Conservation (phyloP, 768 basidiomycete genomes). For the Clitopilus passeckerianus region DNA sequence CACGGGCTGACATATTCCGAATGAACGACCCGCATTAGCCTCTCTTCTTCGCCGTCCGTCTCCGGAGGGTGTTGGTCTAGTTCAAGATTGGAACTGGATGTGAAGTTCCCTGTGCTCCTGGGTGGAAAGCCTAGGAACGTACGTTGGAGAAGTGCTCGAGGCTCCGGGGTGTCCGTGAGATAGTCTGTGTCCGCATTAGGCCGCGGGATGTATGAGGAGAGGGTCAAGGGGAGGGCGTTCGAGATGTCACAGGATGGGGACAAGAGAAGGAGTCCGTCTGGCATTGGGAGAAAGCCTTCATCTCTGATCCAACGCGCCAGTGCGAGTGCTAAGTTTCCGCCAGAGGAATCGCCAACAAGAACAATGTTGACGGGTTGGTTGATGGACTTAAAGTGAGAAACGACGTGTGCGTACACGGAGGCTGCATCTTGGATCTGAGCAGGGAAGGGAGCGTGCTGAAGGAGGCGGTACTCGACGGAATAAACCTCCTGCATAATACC, state of each 20-base stretch:
- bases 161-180: constrained; percentile 48
- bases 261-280: constrained; percentile 40
- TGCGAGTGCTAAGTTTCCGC: constrained; percentile 48
- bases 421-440: constrained; percentile 49
- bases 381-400: constrained; percentile 21
- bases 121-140: constrained; percentile 45
- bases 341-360: constrained; percentile 51
- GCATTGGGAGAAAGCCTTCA: constrained; percentile 37
- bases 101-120: constrained; percentile 2
- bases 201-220: constrained; percentile 43
- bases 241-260: constrained; percentile 33
- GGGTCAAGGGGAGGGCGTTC: constrained; percentile 41
- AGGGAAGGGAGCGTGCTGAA: constrained; percentile 51
- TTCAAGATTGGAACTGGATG: neutral
- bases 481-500: constrained; percentile 29
- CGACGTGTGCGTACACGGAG: constrained; percentile 43
- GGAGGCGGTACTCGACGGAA: constrained; percentile 46
- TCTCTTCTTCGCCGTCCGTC: constrained; percentile 22
- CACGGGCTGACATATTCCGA: constrained; percentile 38
- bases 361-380: constrained; percentile 29
- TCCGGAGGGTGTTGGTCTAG: constrained; percentile 3
- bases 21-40: constrained; percentile 30
- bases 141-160: constrained; percentile 44
- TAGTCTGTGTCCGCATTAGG: constrained; percentile 46
- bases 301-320: constrained; percentile 51